These are phyloP conservation scores for Sclerotinia glacialis DNA, from an alignment of 2,329 filamentous ascomycete species.

Conservation along the genomic window DNA sequence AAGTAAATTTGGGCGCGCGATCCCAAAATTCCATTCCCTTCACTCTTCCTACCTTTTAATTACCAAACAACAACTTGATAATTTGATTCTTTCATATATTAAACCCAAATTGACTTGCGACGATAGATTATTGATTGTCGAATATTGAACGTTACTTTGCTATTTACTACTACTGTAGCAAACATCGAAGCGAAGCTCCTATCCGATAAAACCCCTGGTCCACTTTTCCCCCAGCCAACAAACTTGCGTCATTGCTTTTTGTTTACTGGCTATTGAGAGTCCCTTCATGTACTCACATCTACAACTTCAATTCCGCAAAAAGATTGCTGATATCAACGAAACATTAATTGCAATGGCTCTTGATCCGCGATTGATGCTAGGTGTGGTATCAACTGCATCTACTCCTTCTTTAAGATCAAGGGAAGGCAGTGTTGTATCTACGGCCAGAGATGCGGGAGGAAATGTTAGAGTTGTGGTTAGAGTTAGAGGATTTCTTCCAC, in stretches of 20 bases:
- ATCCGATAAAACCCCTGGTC: not conserved
- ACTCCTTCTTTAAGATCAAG: slow-evolving; percentile 74
- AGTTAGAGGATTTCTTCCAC: slow-evolving; percentile 72
- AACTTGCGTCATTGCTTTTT: slow-evolving; percentile 13
- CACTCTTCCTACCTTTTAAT: not conserved
- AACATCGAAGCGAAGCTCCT: slow-evolving; percentile 9
- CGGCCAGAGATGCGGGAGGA: slow-evolving; percentile 57
- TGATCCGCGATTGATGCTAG: slow-evolving; percentile 47
- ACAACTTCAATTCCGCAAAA: slow-evolving; percentile 33
- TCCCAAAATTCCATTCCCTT: not conserved
- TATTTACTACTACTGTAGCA: not conserved
- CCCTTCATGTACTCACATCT: slow-evolving; percentile 35
- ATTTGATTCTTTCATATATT: not conserved
- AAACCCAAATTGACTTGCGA: not conserved
- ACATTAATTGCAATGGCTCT: slow-evolving; percentile 43
- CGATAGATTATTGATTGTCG: not conserved
- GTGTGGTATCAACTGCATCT: slow-evolving; percentile 64
- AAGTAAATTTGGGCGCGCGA: not conserved
- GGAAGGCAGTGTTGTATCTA: slow-evolving; percentile 61
- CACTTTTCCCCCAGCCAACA: slow-evolving; percentile 20
- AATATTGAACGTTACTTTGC: not conserved
- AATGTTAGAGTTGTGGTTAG: slow-evolving; percentile 82
- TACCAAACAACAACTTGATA: not conserved
- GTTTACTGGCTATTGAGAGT: not conserved
- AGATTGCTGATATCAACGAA: slow-evolving; percentile 35